These are phyloP conservation scores for Xerocomus cyaneibrunnescens DNA, from an alignment of 1,284 basidiomycete species.

Conservation along the genomic window DNA sequence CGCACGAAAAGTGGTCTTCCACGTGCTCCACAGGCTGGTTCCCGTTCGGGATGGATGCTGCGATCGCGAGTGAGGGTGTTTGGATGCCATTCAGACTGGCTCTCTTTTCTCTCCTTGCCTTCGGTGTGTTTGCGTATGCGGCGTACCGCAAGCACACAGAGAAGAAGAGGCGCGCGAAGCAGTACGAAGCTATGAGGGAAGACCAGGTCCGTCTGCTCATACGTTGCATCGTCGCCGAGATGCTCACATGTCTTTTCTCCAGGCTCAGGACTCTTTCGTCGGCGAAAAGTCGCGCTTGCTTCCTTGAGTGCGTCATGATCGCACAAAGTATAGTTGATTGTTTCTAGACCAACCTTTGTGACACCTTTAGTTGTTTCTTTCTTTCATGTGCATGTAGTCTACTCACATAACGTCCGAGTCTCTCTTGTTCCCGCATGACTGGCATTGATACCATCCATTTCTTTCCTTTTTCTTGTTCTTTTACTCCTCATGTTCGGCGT, in stretches of 20 bases:
- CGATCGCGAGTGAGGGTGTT: conserved; percentile 21
- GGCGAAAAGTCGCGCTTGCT: conserved; percentile 30
- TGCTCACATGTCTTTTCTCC: neutral
- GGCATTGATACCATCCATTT: conserved; percentile 11
- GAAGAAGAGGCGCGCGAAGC: conserved; percentile 11
- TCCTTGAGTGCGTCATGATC: conserved; percentile 12
- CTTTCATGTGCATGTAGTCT: conserved; percentile 1
- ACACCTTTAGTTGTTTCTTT: neutral
- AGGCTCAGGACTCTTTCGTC: conserved; percentile 14
- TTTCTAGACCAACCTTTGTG: neutral
- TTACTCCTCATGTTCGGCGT: neutral
- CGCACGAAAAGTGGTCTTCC: conserved; percentile 62
- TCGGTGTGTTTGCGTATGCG: conserved; percentile 37
- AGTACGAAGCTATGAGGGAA: neutral
- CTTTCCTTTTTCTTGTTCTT: neutral
- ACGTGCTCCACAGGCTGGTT: conserved; percentile 47
- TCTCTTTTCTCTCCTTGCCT: conserved; percentile 42
- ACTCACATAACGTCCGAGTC: neutral
- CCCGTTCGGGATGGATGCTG: conserved; percentile 32
- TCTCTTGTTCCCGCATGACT: conserved; percentile 4
- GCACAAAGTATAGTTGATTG: neutral
- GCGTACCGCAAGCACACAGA: conserved; percentile 16
- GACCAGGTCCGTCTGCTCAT: conserved; percentile 15
- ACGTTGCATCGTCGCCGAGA: neutral
- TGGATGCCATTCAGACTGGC: conserved; percentile 36